Evolutionary conservation across 345 rosid genomes (phyloP).

Genomic region (Lepidium didymum): DNA sequence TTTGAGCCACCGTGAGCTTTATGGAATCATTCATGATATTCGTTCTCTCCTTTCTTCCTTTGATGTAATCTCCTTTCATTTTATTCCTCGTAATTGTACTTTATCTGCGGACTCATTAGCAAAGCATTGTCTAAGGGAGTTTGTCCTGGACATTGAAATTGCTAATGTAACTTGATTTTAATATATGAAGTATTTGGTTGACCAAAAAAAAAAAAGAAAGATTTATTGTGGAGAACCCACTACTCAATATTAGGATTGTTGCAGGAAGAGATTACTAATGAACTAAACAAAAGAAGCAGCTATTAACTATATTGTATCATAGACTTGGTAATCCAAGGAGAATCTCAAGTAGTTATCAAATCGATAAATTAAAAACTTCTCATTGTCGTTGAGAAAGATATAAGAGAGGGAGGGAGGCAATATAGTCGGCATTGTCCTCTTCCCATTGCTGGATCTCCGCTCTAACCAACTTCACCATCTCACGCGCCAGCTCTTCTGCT

Average conservation of each 20-base stretch:
- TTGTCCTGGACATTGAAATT: too few species aligned
- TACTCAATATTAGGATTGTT: background rate
- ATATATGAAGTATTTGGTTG: too few species aligned
- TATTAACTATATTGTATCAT: background rate
- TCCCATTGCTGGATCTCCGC: constrained; percentile 20
- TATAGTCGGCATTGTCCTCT: constrained; percentile 19
- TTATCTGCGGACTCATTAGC: too few species aligned
- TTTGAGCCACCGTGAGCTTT: too few species aligned
- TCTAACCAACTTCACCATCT: constrained; percentile 4
- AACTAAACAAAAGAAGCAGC: background rate
- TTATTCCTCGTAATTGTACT: too few species aligned
- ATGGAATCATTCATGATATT: too few species aligned
- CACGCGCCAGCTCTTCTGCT: background rate
- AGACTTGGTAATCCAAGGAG: background rate
- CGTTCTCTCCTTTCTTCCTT: too few species aligned
- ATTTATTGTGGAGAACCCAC: background rate
- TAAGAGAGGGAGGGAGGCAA: constrained; percentile 12
- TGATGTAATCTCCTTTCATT: too few species aligned
- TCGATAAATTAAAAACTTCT: background rate
- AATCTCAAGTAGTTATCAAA: background rate
- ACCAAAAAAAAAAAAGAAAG: too few species aligned
- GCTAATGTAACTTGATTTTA: too few species aligned
- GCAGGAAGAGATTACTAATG: background rate
- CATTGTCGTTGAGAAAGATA: background rate
- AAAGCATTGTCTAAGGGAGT: too few species aligned